phyloP scores from a whole-genome alignment of 352 stramenopile species.

The Phytophthora meadii region DNA sequence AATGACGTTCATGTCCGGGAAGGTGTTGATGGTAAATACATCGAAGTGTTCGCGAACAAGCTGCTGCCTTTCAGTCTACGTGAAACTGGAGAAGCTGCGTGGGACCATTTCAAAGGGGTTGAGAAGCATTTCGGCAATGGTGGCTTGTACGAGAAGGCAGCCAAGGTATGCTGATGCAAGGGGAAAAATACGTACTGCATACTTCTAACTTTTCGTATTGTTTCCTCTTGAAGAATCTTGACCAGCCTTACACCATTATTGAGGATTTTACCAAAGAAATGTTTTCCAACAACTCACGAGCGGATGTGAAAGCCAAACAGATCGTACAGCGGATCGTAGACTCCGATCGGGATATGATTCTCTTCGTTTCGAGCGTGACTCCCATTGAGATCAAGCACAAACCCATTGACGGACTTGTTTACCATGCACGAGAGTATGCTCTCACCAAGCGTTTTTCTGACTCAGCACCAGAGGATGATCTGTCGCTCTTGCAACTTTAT shows the following conservation, averaged over 20 bases:
- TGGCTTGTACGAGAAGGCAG: conserved; percentile 6
- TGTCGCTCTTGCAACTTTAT: conserved; percentile 58
- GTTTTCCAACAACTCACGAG: conserved; percentile 35
- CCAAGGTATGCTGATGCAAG: conserved; percentile 1
- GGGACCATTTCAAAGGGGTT: conserved; percentile 39
- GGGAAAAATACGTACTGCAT: not conserved
- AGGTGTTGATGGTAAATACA: conserved; percentile 27
- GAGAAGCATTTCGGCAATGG: conserved; percentile 38
- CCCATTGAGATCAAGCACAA: conserved; percentile 35
- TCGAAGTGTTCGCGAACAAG: conserved; percentile 39
- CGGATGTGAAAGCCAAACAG: conserved; percentile 32
- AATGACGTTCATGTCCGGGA: conserved; percentile 36
- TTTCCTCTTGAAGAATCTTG: conserved; percentile 19
- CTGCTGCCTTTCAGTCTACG: conserved; percentile 34
- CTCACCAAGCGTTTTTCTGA: conserved; percentile 46
- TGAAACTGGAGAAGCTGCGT: conserved; percentile 30
- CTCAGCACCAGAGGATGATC: conserved; percentile 34
- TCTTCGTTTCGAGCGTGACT: conserved; percentile 29
- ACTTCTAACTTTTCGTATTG: conserved; percentile 1
- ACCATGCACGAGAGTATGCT: conserved; percentile 34
- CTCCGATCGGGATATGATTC: conserved; percentile 26
- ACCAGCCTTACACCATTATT: conserved; percentile 37
- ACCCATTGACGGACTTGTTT: conserved; percentile 22
- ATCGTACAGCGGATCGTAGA: conserved; percentile 30
- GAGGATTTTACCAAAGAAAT: conserved; percentile 38